Conservation (phyloP, 2,329 filamentous ascomycete species). For the Alternaria ethzedia region DNA sequence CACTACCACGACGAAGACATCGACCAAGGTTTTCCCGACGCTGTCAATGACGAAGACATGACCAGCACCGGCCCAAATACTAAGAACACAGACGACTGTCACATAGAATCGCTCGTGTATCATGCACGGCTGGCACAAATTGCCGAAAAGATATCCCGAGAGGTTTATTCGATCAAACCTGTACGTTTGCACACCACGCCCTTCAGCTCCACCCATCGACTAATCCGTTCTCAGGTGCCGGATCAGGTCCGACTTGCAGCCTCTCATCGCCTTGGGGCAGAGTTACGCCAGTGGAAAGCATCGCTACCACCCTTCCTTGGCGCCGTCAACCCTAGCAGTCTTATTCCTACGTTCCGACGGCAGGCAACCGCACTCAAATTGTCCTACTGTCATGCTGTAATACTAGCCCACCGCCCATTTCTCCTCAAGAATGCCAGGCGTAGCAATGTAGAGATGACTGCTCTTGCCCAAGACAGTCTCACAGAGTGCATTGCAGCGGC, state of each 20-base stretch:
- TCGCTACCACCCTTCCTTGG: slow-evolving; percentile 54
- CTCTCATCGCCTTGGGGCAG: slow-evolving; percentile 48
- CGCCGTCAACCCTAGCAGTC: slow-evolving; percentile 53
- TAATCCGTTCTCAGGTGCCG: slow-evolving; percentile 11
- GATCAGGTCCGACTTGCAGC: slow-evolving; percentile 46
- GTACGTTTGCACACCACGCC: slow-evolving; percentile 16
- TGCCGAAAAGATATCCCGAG: slow-evolving; percentile 37
- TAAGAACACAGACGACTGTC: slow-evolving; percentile 51
- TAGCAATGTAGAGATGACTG: slow-evolving; percentile 24
- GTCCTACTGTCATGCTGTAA: slow-evolving; percentile 44
- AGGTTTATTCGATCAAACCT: slow-evolving; percentile 41
- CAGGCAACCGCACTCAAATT: slow-evolving; percentile 42
- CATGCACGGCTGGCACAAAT: slow-evolving; percentile 52
- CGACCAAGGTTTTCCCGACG: slow-evolving; percentile 64
- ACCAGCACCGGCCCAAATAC: slow-evolving; percentile 49
- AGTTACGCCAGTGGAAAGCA: slow-evolving; percentile 44
- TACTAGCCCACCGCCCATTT: slow-evolving; percentile 44
- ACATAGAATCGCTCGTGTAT: slow-evolving; percentile 58
- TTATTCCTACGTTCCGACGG: slow-evolving; percentile 54
- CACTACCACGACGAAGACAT: slow-evolving; percentile 64
- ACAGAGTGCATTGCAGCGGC: slow-evolving; percentile 54
- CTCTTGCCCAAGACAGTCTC: slow-evolving; percentile 47
- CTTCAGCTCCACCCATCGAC: not conserved
- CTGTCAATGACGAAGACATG: slow-evolving; percentile 65
- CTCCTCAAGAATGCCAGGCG: slow-evolving; percentile 27